A percentile compares a stretch with the other conserved stretches of the same genome.
Conservation (phyloP, 2,329 filamentous ascomycete genomes). For the Colletotrichum coccodes region DNA sequence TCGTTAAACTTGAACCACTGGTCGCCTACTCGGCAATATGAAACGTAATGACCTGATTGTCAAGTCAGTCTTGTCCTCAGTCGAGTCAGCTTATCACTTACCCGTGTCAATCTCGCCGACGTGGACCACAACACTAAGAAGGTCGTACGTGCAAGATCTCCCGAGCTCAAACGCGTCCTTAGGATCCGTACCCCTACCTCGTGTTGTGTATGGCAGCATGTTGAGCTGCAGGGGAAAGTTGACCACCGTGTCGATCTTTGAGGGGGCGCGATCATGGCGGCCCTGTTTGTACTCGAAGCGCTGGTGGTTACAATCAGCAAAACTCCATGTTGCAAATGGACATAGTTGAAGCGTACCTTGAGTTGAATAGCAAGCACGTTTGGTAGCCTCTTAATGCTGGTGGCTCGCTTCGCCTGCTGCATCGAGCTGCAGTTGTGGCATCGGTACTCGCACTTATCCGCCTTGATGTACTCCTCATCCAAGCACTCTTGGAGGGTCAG, state of each 20-base stretch:
- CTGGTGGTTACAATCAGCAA: slow-evolving; percentile 44
- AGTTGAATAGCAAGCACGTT: slow-evolving; percentile 93
- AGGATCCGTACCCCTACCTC: slow-evolving; percentile 61
- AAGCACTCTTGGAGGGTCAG: slow-evolving; percentile 79
- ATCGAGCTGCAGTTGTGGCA: slow-evolving; percentile 82
- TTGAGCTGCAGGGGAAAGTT: slow-evolving; percentile 88
- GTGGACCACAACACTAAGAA: slow-evolving; percentile 91
- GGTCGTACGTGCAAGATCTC: slow-evolving; percentile 81
- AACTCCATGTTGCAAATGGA: too few relatives aligned
- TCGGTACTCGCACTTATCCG: slow-evolving; percentile 89
- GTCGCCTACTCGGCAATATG: slow-evolving; percentile 36
- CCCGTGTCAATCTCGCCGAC: slow-evolving; percentile 93
- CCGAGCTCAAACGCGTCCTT: slow-evolving; percentile 65
- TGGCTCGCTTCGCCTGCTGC: slow-evolving; percentile 84
- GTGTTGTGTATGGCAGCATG: slow-evolving; percentile 88
- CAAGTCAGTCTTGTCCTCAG: slow-evolving; percentile 41
- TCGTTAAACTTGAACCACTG: slow-evolving; percentile 98
- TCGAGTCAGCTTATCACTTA: slow-evolving; percentile 67
- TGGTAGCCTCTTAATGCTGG: slow-evolving; percentile 85
- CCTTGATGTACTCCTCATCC: slow-evolving; percentile 85
- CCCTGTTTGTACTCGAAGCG: slow-evolving; percentile 79
- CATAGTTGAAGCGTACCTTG: slow-evolving; percentile 68
- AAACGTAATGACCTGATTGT: slow-evolving; percentile 66
- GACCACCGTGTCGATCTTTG: slow-evolving; percentile 89
- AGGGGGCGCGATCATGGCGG: slow-evolving; percentile 73